Base-by-base conservation (phyloP, 306 rosid genomes). In the Lablab purpureus region DNA sequence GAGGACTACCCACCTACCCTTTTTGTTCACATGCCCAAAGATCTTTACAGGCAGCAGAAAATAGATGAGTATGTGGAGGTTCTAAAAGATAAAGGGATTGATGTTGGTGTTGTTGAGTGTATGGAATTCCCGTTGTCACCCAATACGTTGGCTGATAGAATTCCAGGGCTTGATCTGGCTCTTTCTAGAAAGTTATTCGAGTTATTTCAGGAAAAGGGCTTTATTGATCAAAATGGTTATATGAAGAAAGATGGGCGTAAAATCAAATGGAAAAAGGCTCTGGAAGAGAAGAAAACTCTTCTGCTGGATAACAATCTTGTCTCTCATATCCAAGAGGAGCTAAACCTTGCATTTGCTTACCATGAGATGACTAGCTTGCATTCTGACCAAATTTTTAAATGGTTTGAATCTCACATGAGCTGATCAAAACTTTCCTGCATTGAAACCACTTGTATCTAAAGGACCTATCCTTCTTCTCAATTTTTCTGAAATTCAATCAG, bases 21-120 rank as follows among this genome's bases (percentile, higher is more conserved):
- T 67, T 95, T 95, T 49, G 94, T 95, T 67, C 99, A 91, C 87
- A 95, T 95, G 99, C 99, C 96, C 0, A 95, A 92, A 81, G 99
- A 95, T 86, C 60, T 69, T 15, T n/a, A 18, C 54, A 87, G 99
- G 87, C 89, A 77, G 84, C 87, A 65, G 75, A 91, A 91, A 85
- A 90, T 95, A 50, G 89, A 83, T 60, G 81, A 84, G 54, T 82
- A 86, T 76, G 60, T 81, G 76, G 78, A 81, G 71, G n/a, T 80
- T 85, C 66, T 95, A 49, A 87, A 86, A 77, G 82, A 81, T 27
- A 91, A 84, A 83, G 92, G 98, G 54, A 78, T 89, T 76, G 93
- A 83, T 50, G 93, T 89, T 75, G 89, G 80, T 60, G 96, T 91
- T 87, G 82, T 95, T 69, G 88, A 91, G 75, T 95, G 98, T 87